phyloP scores from a whole-genome alignment of 768 basidiomycete genomes.

The Psilocybe azurescens region DNA sequence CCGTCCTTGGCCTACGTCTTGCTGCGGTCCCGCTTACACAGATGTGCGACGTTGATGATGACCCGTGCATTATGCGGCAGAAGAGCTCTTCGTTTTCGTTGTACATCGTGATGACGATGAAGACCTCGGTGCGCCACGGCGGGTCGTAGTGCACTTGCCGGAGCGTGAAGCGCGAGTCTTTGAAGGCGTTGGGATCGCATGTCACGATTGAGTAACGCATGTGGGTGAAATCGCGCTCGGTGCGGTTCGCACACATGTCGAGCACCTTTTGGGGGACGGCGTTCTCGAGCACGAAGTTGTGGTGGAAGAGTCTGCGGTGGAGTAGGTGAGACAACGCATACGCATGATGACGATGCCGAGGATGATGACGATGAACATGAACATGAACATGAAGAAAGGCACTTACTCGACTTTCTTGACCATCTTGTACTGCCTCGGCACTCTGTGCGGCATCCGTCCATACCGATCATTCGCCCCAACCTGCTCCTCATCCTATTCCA shows the following conservation, averaged over 20 bases:
- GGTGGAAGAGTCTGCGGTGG: slow-evolving; percentile 73
- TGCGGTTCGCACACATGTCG: slow-evolving; percentile 76
- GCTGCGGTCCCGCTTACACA: slow-evolving; percentile 84
- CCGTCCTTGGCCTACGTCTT: slow-evolving; percentile 98
- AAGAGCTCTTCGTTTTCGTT: slow-evolving; percentile 94
- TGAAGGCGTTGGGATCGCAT: slow-evolving; percentile 94
- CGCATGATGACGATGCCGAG: too few species aligned
- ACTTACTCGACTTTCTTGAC: slow-evolving; percentile 89
- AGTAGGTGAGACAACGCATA: neutral
- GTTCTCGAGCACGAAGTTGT: slow-evolving; percentile 92
- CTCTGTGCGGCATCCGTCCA: slow-evolving; percentile 89
- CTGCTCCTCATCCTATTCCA: slow-evolving; percentile 37
- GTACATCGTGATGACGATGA: slow-evolving; percentile 99
- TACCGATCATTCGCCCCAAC: slow-evolving; percentile 53
- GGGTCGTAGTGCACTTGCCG: slow-evolving; percentile 93
- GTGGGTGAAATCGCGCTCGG: slow-evolving; percentile 90
- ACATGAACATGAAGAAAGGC: too few species aligned
- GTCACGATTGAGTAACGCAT: slow-evolving; percentile 98
- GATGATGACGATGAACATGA: too few species aligned
- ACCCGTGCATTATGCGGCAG: slow-evolving; percentile 92
- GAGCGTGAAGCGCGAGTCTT: slow-evolving; percentile 80
- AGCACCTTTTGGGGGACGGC: slow-evolving; percentile 91
- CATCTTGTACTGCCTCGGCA: slow-evolving; percentile 91
- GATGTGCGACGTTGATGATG: slow-evolving; percentile 90
- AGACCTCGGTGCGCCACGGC: slow-evolving; percentile 88